phyloP scores from a whole-genome alignment of 2,329 filamentous ascomycete genomes.

The Zymoseptoria pseudotritici region DNA sequence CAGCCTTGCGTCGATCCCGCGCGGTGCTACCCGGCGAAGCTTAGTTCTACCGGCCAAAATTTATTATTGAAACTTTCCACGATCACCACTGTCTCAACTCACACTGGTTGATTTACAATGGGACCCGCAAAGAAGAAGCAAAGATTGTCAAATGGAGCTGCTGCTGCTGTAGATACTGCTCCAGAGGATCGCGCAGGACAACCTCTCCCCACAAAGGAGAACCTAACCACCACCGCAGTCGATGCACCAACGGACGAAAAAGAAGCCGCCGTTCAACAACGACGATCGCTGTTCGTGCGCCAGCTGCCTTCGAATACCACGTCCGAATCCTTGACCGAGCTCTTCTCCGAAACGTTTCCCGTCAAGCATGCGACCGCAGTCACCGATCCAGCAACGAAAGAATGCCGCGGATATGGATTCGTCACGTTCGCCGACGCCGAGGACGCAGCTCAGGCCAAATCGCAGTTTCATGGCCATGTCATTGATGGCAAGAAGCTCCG shows the following conservation, averaged over 20 bases:
- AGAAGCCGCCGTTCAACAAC: constrained; percentile 17
- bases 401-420: constrained; percentile 89
- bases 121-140: constrained; percentile 27
- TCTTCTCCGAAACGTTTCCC: constrained; percentile 90
- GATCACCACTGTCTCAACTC: neutral
- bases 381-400: constrained; percentile 73
- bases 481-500: constrained; percentile 76
- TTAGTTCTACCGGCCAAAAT: constrained; percentile 28
- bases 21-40: constrained; percentile 13
- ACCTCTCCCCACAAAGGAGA: neutral
- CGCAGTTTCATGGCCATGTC: constrained; percentile 69
- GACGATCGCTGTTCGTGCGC: constrained; percentile 71
- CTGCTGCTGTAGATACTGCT: constrained; percentile 14
- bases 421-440: constrained; percentile 93
- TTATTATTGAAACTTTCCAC: constrained; percentile 2
- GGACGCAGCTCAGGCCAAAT: constrained; percentile 73
- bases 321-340: constrained; percentile 71
- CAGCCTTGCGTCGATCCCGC: neutral
- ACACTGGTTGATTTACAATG: constrained; percentile 13
- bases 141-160: constrained; percentile 23
- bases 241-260: constrained; percentile 11
- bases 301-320: constrained; percentile 73
- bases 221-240: constrained; percentile 6
- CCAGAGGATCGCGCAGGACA: constrained; percentile 1
- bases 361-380: constrained; percentile 96